Conservation (phyloP, 352 stramenopile species). For the Phytopythium litorale region DNA sequence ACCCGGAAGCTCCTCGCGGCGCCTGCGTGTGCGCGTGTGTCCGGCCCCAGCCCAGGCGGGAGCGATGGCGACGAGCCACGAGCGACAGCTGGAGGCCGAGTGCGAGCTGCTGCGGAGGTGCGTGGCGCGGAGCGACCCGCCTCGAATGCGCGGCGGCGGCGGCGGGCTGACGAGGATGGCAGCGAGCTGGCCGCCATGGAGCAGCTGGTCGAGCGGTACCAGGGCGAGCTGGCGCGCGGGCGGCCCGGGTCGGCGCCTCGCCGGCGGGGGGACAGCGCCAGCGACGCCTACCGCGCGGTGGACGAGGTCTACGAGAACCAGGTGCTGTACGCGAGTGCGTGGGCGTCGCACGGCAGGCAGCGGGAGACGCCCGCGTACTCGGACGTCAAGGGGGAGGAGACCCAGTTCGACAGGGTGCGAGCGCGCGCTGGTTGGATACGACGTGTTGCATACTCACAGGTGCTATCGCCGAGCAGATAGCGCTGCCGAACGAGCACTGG, state of each 20-base stretch:
- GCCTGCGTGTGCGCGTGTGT: not conserved
- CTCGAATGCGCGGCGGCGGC: too few relatives aligned
- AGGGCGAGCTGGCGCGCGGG: conserved; percentile 35
- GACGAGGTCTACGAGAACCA: conserved; percentile 64
- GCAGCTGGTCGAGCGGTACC: conserved; percentile 53
- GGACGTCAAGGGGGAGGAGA: conserved; percentile 24
- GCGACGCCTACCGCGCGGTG: conserved; percentile 25
- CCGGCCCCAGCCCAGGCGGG: not conserved
- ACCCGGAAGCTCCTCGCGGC: too few relatives aligned
- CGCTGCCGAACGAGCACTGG: conserved; percentile 49
- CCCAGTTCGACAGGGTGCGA: conserved; percentile 36
- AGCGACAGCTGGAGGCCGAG: conserved; percentile 35
- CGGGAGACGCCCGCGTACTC: conserved; percentile 22
- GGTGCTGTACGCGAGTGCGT: conserved; percentile 28
- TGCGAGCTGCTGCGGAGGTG: conserved; percentile 32
- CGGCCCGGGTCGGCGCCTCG: not conserved
- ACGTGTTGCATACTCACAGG: not conserved
- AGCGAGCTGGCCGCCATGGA: conserved; percentile 63
- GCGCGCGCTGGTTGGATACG: not conserved
- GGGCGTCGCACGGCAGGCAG: conserved; percentile 13
- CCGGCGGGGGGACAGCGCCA: conserved; percentile 5
- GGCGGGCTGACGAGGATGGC: not conserved
- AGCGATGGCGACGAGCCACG: conserved; percentile 9
- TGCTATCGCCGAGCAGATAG: conserved; percentile 21
- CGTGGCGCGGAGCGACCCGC: not conserved